A percentile compares a stretch with the other conserved stretches of the same genome.
Conservation (phyloP, 257 asterid genomes). For the Striga asiatica region DNA sequence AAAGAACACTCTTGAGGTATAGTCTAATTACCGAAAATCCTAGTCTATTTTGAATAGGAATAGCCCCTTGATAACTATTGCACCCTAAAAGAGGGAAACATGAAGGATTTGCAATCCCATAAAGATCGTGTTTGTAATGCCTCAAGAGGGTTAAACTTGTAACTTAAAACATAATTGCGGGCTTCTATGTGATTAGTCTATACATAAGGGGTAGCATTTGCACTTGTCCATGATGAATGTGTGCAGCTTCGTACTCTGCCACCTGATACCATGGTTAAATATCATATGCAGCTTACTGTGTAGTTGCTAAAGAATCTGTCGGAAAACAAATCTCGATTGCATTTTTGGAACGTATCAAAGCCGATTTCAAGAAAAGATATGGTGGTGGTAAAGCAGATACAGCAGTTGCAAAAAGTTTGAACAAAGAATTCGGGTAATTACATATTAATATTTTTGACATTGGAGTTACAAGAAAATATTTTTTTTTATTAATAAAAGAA, state of each 20-base stretch:
- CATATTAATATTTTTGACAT: not conserved
- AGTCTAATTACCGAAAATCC: not conserved
- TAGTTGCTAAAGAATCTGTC: slow-evolving; percentile 84
- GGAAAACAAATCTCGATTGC: slow-evolving; percentile 88
- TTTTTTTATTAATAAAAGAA: not conserved
- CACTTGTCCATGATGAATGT: not conserved
- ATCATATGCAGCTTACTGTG: slow-evolving; percentile 73
- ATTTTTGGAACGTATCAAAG: slow-evolving; percentile 72
- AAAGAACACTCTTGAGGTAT: not conserved
- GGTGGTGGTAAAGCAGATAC: slow-evolving; percentile 96
- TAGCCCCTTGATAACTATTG: not conserved
- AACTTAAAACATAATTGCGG: not conserved
- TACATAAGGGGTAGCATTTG: not conserved
- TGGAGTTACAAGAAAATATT: not conserved
- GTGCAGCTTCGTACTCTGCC: not conserved
- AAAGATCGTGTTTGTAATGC: not conserved
- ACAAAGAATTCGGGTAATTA: slow-evolving; percentile 81
- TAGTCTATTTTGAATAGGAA: not conserved
- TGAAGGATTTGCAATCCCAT: not conserved
- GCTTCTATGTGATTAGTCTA: no score
- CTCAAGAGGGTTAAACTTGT: not conserved
- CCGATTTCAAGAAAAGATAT: slow-evolving; percentile 80
- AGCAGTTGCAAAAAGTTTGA: slow-evolving; percentile 77
- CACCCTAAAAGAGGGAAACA: not conserved
- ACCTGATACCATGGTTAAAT: not conserved